Evolutionary conservation across 1,139 yeast genomes (phyloP), one percentile per base, ranked within the genome.

Genomic region (Petasospora rhodanensis): DNA sequence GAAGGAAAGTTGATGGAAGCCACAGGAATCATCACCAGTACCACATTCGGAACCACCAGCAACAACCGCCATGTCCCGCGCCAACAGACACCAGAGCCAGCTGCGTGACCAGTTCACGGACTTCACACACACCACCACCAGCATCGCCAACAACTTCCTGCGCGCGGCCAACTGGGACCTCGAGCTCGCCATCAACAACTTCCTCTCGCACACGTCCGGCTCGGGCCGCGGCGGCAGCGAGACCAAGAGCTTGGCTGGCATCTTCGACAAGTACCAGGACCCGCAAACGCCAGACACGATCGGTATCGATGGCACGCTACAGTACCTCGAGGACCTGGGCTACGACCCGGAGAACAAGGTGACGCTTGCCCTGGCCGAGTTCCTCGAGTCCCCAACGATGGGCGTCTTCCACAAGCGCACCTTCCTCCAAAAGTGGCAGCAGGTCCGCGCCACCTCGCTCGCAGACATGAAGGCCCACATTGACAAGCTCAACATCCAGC

Each of bases 261-360:
- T 49, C 2, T 50, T 47, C 28, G 45, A 49, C 22, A 27, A 28
- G 16, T 50, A 50, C 38, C 44, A 42, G 24, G 55, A 49, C n/a
- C n/a, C n/a, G 29, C 40, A 7, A 34, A 50, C 6, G 55, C n/a
- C n/a, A n/a, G n/a, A 55, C 18, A 56, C 47, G 22, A 72, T 73
- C 34, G 91, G 79, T 22, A 68, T 82, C 18, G 91, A 85, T 38
- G 96, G 96, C 0, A 80, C 96, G 0, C 59, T 89, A 14, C 48
- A 54, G 27, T 83, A 79, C 47, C 62, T 86, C 26, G 68, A 64
- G 8, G 95, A 81, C 49, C 59, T 89, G 32, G 75, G 72, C 0
- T 66, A 81, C 28, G 77, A 76, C 13, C 79, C 89, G 0, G 96
- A 89, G 46, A 89, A 89, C 51, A 65, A 75, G 7, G 69, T 62